phyloP scores from a whole-genome alignment of 108 stramenopile genomes.

The Schizochytrium sp. region DNA sequence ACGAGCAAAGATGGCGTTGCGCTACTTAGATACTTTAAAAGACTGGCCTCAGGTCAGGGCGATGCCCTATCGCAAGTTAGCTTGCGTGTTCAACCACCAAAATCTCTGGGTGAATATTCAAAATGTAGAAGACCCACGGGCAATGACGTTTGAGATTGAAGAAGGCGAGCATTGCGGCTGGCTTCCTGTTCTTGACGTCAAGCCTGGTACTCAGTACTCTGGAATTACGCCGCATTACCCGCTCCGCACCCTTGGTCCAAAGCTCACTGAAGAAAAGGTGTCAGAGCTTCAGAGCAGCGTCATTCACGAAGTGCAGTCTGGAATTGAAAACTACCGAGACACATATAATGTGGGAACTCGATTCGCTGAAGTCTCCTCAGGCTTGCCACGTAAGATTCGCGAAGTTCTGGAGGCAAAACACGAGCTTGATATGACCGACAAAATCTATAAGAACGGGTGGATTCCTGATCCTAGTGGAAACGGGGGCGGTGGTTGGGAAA shows the following conservation, averaged over 20 bases:
- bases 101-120: conserved; percentile 52
- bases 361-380: not conserved
- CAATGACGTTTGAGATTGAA: conserved; percentile 50
- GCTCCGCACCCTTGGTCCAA: conserved; percentile 9
- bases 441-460: conserved; percentile 34
- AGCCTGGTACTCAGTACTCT: not conserved
- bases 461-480: not conserved
- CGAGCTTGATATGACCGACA: conserved; percentile 30
- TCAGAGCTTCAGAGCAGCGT: conserved; percentile 37
- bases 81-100: conserved; percentile 25
- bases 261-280: not conserved
- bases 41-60: not conserved
- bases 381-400: conserved; percentile 43
- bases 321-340: conserved; percentile 48
- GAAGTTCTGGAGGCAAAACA: conserved; percentile 53
- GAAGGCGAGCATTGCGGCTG: conserved; percentile 33
- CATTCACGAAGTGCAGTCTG: not conserved
- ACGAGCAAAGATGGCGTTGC: not conserved
- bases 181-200: not conserved
- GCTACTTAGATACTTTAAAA: not conserved
- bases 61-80: conserved; percentile 34
- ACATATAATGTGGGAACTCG: conserved; percentile 21
- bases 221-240: conserved; percentile 7
- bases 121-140: not conserved
- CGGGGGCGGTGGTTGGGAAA: not conserved